A percentile compares a stretch with the other conserved stretches of the same genome.
Conservation (phyloP, 257 asterid species). For the Oldenlandia corymbosa region DNA sequence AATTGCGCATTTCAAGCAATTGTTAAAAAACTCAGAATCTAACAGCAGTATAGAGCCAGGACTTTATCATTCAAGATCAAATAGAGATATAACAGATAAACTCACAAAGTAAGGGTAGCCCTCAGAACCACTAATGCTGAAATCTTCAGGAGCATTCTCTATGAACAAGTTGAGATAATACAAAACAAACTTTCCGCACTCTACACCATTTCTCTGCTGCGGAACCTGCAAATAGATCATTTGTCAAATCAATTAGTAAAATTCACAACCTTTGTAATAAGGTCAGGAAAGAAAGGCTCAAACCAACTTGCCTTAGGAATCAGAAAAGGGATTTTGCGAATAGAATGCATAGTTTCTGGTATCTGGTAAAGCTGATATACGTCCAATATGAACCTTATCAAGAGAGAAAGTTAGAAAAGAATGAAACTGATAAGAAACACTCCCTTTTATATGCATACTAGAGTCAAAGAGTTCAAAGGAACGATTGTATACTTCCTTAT, state of each 20-base stretch:
- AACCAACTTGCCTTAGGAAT: conserved; percentile 45
- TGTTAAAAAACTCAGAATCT: no score
- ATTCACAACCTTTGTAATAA: neutral
- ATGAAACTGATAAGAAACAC: neutral
- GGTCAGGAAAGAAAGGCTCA: neutral
- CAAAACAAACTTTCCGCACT: conserved; percentile 57
- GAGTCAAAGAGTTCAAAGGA: neutral
- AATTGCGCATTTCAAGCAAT: no score
- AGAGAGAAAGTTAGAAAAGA: conserved; percentile 7
- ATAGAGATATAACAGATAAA: neutral
- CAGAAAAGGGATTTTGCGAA: conserved; percentile 42
- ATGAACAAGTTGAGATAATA: conserved; percentile 43
- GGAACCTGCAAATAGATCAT: conserved; percentile 49
- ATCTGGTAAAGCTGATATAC: conserved; percentile 30
- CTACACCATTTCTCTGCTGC: conserved; percentile 43
- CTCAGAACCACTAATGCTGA: conserved; percentile 33
- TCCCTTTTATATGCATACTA: neutral
- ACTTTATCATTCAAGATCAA: neutral
- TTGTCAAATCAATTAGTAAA: conserved; percentile 11
- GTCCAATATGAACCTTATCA: conserved; percentile 50
- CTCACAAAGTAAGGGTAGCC: conserved; percentile 74
- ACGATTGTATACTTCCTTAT: conserved; percentile 45
- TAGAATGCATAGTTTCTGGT: conserved; percentile 22
- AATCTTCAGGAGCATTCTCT: conserved; percentile 40
- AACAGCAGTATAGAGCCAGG: neutral